These are phyloP conservation scores for Colletotrichum salicis DNA, from an alignment of 2,329 filamentous ascomycete genomes.

Conservation along the genomic window DNA sequence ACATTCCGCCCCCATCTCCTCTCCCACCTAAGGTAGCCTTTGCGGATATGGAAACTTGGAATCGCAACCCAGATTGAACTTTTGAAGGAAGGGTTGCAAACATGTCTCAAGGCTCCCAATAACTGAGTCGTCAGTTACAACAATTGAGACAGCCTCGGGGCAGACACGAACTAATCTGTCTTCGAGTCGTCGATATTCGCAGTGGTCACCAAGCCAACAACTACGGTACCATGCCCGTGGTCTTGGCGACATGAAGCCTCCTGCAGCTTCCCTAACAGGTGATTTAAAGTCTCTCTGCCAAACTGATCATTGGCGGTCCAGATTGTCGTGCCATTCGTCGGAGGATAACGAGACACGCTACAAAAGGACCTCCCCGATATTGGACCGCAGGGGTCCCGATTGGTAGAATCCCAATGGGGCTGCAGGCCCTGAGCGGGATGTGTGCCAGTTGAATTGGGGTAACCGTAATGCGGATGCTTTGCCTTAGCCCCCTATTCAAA, in stretches of 20 bases:
- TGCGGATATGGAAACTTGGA: too few species aligned
- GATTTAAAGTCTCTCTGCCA: not conserved
- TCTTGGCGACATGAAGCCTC: not conserved
- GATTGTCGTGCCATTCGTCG: constrained; percentile 25
- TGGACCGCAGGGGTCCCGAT: constrained; percentile 14
- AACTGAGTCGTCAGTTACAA: too few species aligned
- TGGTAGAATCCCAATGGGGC: not conserved
- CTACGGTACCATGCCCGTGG: not conserved
- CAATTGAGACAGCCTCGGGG: not conserved
- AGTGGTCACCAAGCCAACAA: not conserved
- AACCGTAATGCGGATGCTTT: not conserved
- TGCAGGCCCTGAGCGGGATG: not conserved
- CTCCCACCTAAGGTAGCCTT: too few species aligned
- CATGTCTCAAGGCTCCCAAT: not conserved
- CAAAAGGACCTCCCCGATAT: constrained; percentile 23
- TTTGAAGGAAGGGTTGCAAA: too few species aligned
- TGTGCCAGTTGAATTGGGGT: not conserved
- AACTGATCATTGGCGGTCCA: not conserved
- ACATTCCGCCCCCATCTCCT: not conserved
- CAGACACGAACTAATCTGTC: not conserved
- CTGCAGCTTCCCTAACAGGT: not conserved
- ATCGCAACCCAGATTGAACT: too few species aligned
- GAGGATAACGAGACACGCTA: constrained; percentile 18
- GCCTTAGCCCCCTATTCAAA: not conserved
- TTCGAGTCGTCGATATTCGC: not conserved